A percentile compares a stretch with the other conserved stretches of the same genome.
Evolutionary conservation across 1,284 basidiomycete species (phyloP).

Genomic region (Puccinia brachypodii): DNA sequence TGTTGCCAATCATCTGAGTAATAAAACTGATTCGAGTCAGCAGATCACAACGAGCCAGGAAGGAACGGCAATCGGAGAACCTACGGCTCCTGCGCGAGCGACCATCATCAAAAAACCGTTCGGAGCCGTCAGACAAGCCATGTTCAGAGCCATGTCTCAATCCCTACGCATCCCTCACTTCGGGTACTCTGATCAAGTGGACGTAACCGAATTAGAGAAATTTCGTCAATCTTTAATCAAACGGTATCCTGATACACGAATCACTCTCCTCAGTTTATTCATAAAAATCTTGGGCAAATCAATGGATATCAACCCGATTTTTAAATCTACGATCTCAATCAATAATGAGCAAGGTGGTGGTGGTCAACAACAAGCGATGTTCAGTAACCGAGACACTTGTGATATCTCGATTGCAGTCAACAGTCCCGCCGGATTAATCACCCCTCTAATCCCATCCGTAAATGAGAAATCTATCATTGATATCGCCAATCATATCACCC

Average conservation of each 20-base stretch:
- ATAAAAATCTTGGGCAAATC: slow-evolving; percentile 79
- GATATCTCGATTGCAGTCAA: slow-evolving; percentile 75
- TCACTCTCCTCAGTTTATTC: slow-evolving; percentile 81
- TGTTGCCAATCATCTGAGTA: slow-evolving; percentile 58
- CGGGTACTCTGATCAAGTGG: slow-evolving; percentile 71
- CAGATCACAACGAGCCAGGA: too few relatives aligned
- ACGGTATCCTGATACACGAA: slow-evolving; percentile 60
- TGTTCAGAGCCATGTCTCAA: slow-evolving; percentile 21
- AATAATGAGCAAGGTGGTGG: too few relatives aligned
- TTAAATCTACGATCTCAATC: slow-evolving; percentile 59
- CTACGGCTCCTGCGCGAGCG: too few relatives aligned
- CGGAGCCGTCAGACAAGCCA: slow-evolving; percentile 20
- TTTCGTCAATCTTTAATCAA: slow-evolving; percentile 59
- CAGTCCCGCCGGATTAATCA: slow-evolving; percentile 77
- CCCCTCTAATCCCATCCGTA: slow-evolving; percentile 72
- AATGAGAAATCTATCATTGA: slow-evolving; percentile 67
- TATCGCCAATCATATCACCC: slow-evolving; percentile 67
- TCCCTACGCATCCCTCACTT: not conserved
- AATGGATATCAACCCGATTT: slow-evolving; percentile 78
- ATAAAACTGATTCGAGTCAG: slow-evolving; percentile 59
- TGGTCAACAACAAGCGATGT: slow-evolving; percentile 50
- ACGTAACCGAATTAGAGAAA: slow-evolving; percentile 74
- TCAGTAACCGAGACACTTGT: slow-evolving; percentile 46
- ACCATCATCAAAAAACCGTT: slow-evolving; percentile 25
- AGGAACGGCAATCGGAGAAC: too few relatives aligned